A percentile compares a stretch with the other conserved stretches of the same genome.
Evolutionary conservation across 306 rosid species (phyloP).

Genomic region (Luffa acutangula): DNA sequence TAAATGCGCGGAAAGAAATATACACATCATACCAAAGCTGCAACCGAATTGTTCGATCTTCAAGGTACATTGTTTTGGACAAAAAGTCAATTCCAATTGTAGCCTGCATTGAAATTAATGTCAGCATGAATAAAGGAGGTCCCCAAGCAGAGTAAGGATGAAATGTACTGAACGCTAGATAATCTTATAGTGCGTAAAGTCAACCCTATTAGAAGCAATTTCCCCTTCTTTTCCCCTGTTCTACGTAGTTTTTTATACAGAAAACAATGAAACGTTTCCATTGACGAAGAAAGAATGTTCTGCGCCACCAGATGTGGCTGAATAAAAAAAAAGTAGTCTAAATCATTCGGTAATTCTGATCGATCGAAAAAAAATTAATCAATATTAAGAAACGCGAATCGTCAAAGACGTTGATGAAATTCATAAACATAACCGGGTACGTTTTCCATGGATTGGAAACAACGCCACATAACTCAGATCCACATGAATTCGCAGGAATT

Average conservation of each 20-base stretch:
- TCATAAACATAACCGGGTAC: not conserved
- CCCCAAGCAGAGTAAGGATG: not conserved
- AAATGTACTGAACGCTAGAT: not conserved
- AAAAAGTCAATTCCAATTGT: constrained; percentile 94
- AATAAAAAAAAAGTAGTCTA: not conserved
- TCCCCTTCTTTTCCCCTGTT: not conserved
- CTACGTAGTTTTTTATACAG: not conserved
- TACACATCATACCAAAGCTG: constrained; percentile 74
- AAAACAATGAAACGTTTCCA: not conserved
- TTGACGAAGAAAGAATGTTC: not conserved
- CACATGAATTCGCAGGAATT: not conserved
- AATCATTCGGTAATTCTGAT: not conserved
- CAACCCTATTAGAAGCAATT: not conserved
- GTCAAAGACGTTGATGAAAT: not conserved
- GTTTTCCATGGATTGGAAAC: not conserved
- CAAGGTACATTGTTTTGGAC: constrained; percentile 97
- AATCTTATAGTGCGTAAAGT: not conserved
- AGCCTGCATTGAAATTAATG: constrained; percentile 50
- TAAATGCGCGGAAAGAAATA: constrained; percentile 11
- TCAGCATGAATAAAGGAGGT: not conserved
- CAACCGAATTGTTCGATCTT: constrained; percentile 97
- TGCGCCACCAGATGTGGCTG: not conserved
- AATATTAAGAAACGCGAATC: not conserved
- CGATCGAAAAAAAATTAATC: not conserved
- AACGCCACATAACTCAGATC: not conserved